Percentiles rank a stretch among this genome's conserved stretches.
These are phyloP conservation scores for Annulohypoxylon maeteangense DNA, from an alignment of 495 filamentous ascomycete species.

Conservation along the genomic window DNA sequence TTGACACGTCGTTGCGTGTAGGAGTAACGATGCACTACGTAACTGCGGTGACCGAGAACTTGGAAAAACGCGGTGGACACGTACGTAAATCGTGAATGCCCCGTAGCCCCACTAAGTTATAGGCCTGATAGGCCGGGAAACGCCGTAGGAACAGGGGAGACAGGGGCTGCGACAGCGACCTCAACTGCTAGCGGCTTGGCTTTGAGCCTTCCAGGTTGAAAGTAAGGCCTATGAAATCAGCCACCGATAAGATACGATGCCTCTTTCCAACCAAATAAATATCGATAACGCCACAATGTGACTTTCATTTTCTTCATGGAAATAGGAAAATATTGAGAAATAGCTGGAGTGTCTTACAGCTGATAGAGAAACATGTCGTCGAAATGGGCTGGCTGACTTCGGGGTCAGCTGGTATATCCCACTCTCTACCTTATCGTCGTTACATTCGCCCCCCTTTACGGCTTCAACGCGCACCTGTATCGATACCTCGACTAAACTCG, in stretches of 20 bases:
- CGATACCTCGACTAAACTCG: background rate
- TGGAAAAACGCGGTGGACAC: conserved; percentile 13
- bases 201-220: background rate
- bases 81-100: conserved; percentile 3
- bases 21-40: background rate
- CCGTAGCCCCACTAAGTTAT: conserved; percentile 14
- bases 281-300: background rate
- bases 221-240: background rate
- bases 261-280: background rate
- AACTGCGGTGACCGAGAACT: conserved; percentile 10
- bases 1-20: conserved; percentile 17
- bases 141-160: background rate
- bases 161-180: background rate
- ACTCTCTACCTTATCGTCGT: conserved; percentile 26
- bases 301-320: background rate
- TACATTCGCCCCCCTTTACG: conserved; percentile 37
- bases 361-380: background rate
- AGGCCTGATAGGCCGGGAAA: background rate
- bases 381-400: conserved; percentile 18
- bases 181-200: background rate
- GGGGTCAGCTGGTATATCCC: conserved; percentile 27
- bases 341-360: background rate
- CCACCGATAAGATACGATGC: background rate
- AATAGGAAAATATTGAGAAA: conserved; percentile 1
- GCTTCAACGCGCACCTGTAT: conserved; percentile 7